Evolutionary conservation across 345 rosid genomes (phyloP), one percentile per base, ranked within the genome.

Genomic region (Eucalyptus sideroxylon): DNA sequence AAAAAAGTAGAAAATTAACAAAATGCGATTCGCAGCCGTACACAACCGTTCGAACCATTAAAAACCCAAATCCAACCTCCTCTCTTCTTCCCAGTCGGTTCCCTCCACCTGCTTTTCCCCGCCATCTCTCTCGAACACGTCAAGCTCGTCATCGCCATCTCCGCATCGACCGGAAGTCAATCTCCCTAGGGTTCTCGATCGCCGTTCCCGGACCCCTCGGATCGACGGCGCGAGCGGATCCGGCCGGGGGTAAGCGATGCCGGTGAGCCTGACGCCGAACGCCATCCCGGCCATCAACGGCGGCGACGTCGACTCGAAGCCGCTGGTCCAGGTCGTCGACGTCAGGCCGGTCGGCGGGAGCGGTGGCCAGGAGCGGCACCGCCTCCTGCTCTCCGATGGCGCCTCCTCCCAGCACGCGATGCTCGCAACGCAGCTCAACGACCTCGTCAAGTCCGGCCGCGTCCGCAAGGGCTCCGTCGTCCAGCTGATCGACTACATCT

Each of bases 391-490:
- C 47, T 97, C 98, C 23, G 97, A 97, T 88, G 94, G 96, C 80
- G 91, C 91, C 81, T 89, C 90, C 37, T 90, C 96, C 91, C 97
- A 97, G 92, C 95, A 95, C 85, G 97, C 97, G 87, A 96, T 96
- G 97, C 94, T 96, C 21, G 97, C 97, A 3, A 94, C 95, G 91
- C 97, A 95, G 95, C 97, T 97, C 77, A 97, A 95, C 88, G 97
- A 95, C 89, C 95, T 90, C 45, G 95, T 97, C 93, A 95, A 92
- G 89, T 87, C 90, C 42, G 95, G 94, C 77, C 93, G 88, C 16
- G 94, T 95, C 93, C 93, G 89, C 93, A 95, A 92, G 82, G 98
- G 99, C 86, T 96, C 98, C n/a, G 93, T 97, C 37, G 92, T 97
- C 91, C 99, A 97, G 93, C 91, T 97, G 62, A 93, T 95, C 65